These are phyloP conservation scores for Eruca vesicaria DNA, from an alignment of 441 rosid species.

Conservation along the genomic window DNA sequence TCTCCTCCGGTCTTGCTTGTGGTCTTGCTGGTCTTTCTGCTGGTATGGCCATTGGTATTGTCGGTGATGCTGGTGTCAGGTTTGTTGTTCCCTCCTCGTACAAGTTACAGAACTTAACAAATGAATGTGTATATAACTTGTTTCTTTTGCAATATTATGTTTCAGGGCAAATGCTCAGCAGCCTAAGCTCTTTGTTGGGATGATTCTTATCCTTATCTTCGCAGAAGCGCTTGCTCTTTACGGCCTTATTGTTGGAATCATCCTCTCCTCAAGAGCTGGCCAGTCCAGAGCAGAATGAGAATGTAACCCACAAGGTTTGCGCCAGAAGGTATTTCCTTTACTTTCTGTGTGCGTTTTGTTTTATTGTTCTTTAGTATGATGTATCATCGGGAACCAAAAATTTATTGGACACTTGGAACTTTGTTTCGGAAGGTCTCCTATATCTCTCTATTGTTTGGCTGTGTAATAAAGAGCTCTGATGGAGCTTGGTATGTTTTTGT, in stretches of 20 bases:
- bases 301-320: neutral
- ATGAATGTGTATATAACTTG: neutral
- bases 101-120: neutral
- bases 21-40: slow-evolving; percentile 47
- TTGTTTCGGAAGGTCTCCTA: slow-evolving; percentile 14
- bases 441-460: slow-evolving; percentile 17
- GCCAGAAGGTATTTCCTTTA: slow-evolving; percentile 8
- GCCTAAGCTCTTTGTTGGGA: slow-evolving; percentile 42
- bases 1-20: slow-evolving; percentile 47
- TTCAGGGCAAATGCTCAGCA: slow-evolving; percentile 43
- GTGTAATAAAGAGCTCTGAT: slow-evolving; percentile 32
- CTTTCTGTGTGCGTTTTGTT: slow-evolving; percentile 24
- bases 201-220: slow-evolving; percentile 42
- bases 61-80: slow-evolving; percentile 53
- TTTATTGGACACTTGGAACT: slow-evolving; percentile 12
- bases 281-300: slow-evolving; percentile 38
- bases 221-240: slow-evolving; percentile 37
- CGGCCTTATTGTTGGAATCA: slow-evolving; percentile 37
- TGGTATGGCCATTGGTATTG: slow-evolving; percentile 49
- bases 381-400: neutral
- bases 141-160: neutral
- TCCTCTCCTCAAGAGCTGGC: slow-evolving; percentile 35
- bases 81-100: neutral
- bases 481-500: slow-evolving; percentile 24
- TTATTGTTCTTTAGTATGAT: slow-evolving; percentile 26